These are phyloP conservation scores for Mycocentrospora acerina DNA, from an alignment of 2,329 filamentous ascomycete species.

Conservation along the genomic window DNA sequence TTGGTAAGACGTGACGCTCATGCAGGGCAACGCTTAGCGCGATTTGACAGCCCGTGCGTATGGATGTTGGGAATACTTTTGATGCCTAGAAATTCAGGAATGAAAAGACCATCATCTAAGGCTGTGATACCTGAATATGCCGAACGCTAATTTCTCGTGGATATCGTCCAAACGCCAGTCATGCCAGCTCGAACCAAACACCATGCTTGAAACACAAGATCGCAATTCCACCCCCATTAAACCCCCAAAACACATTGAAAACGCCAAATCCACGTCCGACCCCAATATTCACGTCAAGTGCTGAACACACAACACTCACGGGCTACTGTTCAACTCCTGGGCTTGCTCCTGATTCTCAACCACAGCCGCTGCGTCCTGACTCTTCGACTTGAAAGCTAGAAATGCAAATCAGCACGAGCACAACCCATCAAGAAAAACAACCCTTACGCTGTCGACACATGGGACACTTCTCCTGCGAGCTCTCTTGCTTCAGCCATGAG, in stretches of 20 bases:
- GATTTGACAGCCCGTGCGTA: constrained; percentile 2
- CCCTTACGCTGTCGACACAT: constrained; percentile 94
- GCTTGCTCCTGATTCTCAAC: constrained; percentile 12
- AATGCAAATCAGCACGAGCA: constrained; percentile 11
- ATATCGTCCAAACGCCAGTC: constrained; percentile 29
- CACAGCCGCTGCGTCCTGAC: constrained; percentile 30
- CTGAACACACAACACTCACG: constrained; percentile 3
- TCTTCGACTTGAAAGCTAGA: constrained; percentile 43
- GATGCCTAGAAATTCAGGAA: neutral
- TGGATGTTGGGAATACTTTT: neutral
- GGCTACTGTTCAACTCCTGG: constrained; percentile 24
- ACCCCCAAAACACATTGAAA: no score
- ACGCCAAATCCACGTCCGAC: neutral
- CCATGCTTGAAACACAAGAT: constrained; percentile 1
- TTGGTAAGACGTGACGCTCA: constrained; percentile 17
- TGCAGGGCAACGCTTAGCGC: constrained; percentile 23
- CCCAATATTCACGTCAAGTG: neutral
- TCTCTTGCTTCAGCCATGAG: constrained; percentile 94
- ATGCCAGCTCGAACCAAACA: constrained; percentile 1
- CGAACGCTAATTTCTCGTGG: constrained; percentile 9
- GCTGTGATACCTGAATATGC: neutral
- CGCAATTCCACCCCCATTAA: no score
- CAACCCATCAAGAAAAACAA: constrained; percentile 1
- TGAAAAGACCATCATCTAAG: neutral
- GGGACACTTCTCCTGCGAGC: constrained; percentile 88